phyloP scores from a whole-genome alignment of 306 rosid species.

The Canavalia ensiformis region DNA sequence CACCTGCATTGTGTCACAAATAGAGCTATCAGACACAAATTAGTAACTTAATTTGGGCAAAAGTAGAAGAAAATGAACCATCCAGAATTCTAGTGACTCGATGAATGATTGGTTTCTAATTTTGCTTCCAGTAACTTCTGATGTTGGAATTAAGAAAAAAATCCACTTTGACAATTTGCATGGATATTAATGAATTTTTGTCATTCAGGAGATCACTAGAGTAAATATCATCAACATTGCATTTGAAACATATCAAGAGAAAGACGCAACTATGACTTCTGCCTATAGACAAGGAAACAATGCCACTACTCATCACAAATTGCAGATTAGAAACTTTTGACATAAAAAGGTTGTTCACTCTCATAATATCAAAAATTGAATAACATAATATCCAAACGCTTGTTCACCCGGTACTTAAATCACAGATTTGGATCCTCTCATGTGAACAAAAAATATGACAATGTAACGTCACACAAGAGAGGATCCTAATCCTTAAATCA shows the following conservation, averaged over 20 bases:
- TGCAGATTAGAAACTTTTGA: not conserved
- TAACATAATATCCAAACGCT: not conserved
- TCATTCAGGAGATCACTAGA: constrained; percentile 30
- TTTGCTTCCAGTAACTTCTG: constrained; percentile 20
- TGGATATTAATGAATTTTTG: constrained; percentile 5
- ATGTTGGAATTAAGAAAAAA: constrained; percentile 16
- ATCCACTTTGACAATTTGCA: constrained; percentile 11
- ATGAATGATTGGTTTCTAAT: not conserved
- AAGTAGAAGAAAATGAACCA: constrained; percentile 19
- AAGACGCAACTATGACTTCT: not conserved
- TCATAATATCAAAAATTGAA: constrained; percentile 1
- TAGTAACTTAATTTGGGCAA: constrained; percentile 25
- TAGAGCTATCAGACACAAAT: constrained; percentile 34
- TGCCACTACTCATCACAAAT: not conserved
- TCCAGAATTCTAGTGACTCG: constrained; percentile 29
- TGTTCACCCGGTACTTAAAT: constrained; percentile 12
- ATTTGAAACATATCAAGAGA: not conserved
- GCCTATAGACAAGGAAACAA: constrained; percentile 1
- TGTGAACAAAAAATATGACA: not conserved
- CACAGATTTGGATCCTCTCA: not conserved
- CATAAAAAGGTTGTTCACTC: not conserved
- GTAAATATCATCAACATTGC: not conserved
- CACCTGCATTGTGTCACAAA: constrained; percentile 59
- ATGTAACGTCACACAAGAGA: not conserved
- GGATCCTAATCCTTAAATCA: constrained; percentile 15